Conservation (phyloP, 345 rosid genomes). For the Gossypium rotundifolium region DNA sequence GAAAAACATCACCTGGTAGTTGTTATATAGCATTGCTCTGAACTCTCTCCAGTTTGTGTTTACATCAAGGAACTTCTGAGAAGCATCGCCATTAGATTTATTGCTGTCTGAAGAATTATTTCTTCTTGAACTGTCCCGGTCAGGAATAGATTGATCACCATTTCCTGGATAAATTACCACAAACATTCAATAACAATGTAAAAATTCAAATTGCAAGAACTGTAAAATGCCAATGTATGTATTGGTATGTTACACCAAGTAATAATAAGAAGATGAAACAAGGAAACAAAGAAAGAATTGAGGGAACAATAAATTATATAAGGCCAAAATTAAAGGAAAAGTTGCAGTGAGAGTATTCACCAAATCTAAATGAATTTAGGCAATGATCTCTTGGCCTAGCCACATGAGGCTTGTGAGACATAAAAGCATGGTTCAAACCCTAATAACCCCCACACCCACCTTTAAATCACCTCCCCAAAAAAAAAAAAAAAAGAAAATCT, state of each 20-base stretch:
- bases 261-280: not conserved
- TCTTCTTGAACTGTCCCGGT: constrained; percentile 54
- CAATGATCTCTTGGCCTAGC: no score
- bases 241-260: not conserved
- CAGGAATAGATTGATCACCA: constrained; percentile 41
- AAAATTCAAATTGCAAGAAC: not conserved
- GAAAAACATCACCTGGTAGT: constrained; percentile 58
- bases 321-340: no score
- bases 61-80: constrained; percentile 45
- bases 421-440: no score
- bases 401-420: no score
- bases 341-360: no score
- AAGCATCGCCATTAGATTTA: constrained; percentile 45
- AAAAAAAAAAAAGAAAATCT: no score
- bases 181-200: not conserved
- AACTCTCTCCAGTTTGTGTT: constrained; percentile 85
- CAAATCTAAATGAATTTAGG: no score
- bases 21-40: constrained; percentile 65
- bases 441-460: no score
- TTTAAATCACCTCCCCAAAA: no score
- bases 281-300: not conserved
- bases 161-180: constrained; percentile 35
- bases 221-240: not conserved
- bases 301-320: no score
- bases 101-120: constrained; percentile 47